Base-by-base conservation (phyloP, 2,329 filamentous ascomycete genomes). In the Paecilomyces sp. region DNA sequence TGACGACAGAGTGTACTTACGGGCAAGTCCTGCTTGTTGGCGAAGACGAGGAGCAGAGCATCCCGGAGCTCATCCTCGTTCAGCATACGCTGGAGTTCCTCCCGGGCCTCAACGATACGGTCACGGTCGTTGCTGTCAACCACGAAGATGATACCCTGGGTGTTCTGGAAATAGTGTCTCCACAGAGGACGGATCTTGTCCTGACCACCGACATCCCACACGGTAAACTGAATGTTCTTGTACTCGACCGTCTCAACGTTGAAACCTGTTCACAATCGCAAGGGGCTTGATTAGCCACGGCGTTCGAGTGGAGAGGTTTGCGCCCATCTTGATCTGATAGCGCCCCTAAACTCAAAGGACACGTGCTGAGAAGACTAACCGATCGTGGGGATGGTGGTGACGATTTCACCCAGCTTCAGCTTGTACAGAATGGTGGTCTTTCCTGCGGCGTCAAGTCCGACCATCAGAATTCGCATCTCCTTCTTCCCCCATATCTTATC, bases 381-480 rank as follows among this genome's bases (percentile, higher is more conserved):
- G 75, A 97, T 96, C 75, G 94, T 99, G 70, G 94, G 94, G 75
- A 99, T 99, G 70, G 94, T 99, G 75, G 94, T 97, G 78, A 97
- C 94, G 77, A 96, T 94, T 85, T 97, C 76, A 77, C 94, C 93
- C 75, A 99, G 90, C 87, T 99, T 99, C 79, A 99, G 88, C 87
- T 99, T 99, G 85, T 99, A 99, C 71, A 99, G 88, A 76, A 99
- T 99, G 72, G 94, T 99, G 75, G 94, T 99, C 87, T 99, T 99
- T 89, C 94, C 94, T 79, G 94, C 94, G 74, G 94, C 94, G 80
- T 99, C 94, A 74, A 99, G 88, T 86, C 94, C 94, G 72, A 99
- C 92, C 94, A 99, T 99, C 81, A 99, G 81, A 83, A 99, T 97
- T 85, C 94, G 88, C 94, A 99, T 99, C 88, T 99, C 94, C 88